These are phyloP conservation scores for Ramularia endophylla DNA, from an alignment of 2,329 filamentous ascomycete genomes.

Conservation along the genomic window DNA sequence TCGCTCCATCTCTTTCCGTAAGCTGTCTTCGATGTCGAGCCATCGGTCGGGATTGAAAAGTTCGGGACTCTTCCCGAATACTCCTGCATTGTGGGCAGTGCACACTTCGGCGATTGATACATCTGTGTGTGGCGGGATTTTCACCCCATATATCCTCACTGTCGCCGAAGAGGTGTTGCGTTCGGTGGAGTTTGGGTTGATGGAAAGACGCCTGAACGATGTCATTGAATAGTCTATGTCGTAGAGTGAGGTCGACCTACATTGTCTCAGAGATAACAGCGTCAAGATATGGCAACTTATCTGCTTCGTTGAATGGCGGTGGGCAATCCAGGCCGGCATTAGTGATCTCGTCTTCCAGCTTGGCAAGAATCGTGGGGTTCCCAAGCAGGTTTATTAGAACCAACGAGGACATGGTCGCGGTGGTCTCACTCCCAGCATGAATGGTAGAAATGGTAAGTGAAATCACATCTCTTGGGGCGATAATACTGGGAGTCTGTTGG, in stretches of 20 bases:
- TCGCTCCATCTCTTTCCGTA: slow-evolving; percentile 34
- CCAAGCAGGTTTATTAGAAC: slow-evolving; percentile 1
- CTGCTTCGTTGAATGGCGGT: slow-evolving; percentile 5
- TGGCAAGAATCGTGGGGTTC: neutral
- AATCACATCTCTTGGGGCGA: slow-evolving; percentile 7
- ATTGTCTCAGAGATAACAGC: slow-evolving; percentile 9
- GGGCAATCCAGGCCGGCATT: slow-evolving; percentile 1
- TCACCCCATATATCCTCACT: slow-evolving; percentile 21
- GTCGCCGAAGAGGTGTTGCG: slow-evolving; percentile 6
- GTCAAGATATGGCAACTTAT: slow-evolving; percentile 11
- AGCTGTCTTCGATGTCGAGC: slow-evolving; percentile 33
- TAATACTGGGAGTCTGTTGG: slow-evolving; percentile 8
- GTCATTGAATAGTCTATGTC: too few species aligned
- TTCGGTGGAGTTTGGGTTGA: slow-evolving; percentile 7
- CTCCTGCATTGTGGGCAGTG: slow-evolving; percentile 31
- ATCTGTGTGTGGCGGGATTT: slow-evolving; percentile 41
- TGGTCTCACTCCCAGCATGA: slow-evolving; percentile 12
- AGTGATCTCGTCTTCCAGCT: slow-evolving; percentile 6
- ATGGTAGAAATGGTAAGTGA: slow-evolving; percentile 12
- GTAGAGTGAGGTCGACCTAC: slow-evolving; percentile 1
- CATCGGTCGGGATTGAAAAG: slow-evolving; percentile 45
- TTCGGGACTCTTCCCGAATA: slow-evolving; percentile 35
- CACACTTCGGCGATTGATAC: slow-evolving; percentile 39
- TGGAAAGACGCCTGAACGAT: slow-evolving; percentile 4
- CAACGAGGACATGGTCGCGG: slow-evolving; percentile 2